A percentile compares a stretch with the other conserved stretches of the same genome.
phyloP scores from a whole-genome alignment of 768 basidiomycete species.

The Mycena belliarum region DNA sequence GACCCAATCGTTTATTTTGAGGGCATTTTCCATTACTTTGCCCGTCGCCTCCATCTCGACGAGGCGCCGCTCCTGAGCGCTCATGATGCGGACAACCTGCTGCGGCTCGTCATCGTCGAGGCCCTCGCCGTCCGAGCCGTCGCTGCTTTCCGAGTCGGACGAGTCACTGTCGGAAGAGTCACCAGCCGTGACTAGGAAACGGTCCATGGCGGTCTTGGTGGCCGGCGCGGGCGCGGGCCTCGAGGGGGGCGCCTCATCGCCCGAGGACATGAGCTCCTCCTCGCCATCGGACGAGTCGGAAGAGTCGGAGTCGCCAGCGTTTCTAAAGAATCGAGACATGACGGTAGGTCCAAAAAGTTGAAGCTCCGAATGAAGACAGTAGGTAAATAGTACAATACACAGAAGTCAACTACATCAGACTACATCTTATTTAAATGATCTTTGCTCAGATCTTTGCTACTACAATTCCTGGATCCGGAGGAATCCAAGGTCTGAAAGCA shows the following conservation, averaged over 20 bases:
- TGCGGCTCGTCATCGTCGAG: constrained; percentile 71
- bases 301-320: constrained; percentile 78
- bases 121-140: constrained; percentile 39
- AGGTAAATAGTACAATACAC: background rate
- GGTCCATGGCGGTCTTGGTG: constrained; percentile 69
- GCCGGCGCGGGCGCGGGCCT: constrained; percentile 45
- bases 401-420: background rate
- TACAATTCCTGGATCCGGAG: no score
- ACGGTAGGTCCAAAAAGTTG: constrained; percentile 6
- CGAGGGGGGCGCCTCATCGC: constrained; percentile 56
- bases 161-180: constrained; percentile 62
- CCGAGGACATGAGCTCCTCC: constrained; percentile 78
- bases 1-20: constrained; percentile 97
- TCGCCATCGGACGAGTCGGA: constrained; percentile 72
- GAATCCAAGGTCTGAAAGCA: no score
- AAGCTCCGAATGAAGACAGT: background rate
- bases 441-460: no score
- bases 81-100: constrained; percentile 73
- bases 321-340: constrained; percentile 91
- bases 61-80: constrained; percentile 88
- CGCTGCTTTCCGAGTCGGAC: constrained; percentile 35
- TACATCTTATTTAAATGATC: no score
- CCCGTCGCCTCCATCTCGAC: constrained; percentile 95
- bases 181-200: constrained; percentile 67
- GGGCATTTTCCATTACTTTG: constrained; percentile 89